A percentile compares a stretch with the other conserved stretches of the same genome.
Conservation (phyloP, 768 basidiomycete genomes). For the Pisolithus albus region DNA sequence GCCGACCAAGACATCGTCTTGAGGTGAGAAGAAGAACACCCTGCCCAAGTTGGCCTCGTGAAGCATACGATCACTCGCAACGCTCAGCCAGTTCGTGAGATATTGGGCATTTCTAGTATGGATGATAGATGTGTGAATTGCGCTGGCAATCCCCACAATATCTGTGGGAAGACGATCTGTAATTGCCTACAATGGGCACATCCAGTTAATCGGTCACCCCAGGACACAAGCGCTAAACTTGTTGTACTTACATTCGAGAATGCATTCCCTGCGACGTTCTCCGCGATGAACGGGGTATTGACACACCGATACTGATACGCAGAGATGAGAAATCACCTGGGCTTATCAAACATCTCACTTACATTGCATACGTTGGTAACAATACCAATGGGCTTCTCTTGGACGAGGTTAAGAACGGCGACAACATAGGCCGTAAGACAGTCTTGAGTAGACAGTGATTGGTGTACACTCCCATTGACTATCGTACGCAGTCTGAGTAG, state of each 20-base stretch:
- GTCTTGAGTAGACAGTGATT: conserved; percentile 14
- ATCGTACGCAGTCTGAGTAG: background rate
- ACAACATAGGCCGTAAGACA: conserved; percentile 20
- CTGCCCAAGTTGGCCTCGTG: background rate
- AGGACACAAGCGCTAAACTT: too few relatives aligned
- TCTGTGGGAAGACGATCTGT: background rate
- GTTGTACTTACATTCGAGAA: background rate
- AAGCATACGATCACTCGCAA: background rate
- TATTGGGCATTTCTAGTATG: background rate
- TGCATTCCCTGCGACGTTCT: background rate
- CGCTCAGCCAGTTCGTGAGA: background rate
- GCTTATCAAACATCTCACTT: background rate
- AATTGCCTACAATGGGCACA: background rate
- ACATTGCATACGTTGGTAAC: conserved; percentile 1
- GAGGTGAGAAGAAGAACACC: background rate
- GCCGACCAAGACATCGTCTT: background rate
- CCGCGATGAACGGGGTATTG: background rate
- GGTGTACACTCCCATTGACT: background rate
- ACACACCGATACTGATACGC: background rate
- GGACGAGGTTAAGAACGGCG: conserved; percentile 11
- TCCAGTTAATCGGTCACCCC: background rate
- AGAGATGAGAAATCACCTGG: background rate
- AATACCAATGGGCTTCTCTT: conserved; percentile 2
- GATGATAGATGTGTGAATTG: background rate
- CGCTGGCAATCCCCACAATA: background rate